Conservation (phyloP, 23 red algal genomes). For the Gracilaria gracilis region DNA sequence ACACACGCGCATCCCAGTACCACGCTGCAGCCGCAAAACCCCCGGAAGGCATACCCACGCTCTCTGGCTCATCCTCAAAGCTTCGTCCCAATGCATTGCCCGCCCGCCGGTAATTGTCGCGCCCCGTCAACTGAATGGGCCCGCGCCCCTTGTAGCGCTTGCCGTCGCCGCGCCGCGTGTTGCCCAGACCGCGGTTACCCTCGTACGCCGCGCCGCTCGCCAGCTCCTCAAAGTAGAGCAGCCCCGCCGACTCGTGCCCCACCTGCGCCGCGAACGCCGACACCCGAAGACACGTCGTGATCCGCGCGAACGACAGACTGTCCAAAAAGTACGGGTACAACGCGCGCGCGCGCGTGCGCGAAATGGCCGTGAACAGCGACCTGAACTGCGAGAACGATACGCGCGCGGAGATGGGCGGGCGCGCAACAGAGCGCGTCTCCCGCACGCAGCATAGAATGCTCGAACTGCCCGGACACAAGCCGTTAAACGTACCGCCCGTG, state of each 20-base stretch:
- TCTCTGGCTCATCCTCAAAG: conserved; percentile 23
- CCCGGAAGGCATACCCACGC: conserved; percentile 30
- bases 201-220: neutral
- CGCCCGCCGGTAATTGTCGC: conserved; percentile 7
- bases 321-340: conserved; percentile 37
- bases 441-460: conserved; percentile 22
- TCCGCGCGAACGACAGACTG: conserved; percentile 1
- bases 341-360: neutral
- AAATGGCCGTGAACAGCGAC: neutral
- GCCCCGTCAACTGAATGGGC: conserved; percentile 1
- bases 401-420: neutral
- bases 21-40: conserved; percentile 34
- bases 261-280: conserved; percentile 4
- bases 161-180: conserved; percentile 1
- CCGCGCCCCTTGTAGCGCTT: conserved; percentile 6
- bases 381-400: neutral
- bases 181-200: neutral
- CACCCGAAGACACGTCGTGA: neutral
- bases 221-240: conserved; percentile 31
- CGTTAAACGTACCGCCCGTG: conserved; percentile 38
- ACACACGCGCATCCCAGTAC: neutral
- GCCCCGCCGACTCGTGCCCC: neutral
- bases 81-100: neutral
- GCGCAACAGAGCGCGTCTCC: neutral
- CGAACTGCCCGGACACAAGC: neutral